Evolutionary conservation across 306 rosid species (phyloP), one percentile per base, ranked within the genome.

Genomic region (Rosa chinensis): DNA sequence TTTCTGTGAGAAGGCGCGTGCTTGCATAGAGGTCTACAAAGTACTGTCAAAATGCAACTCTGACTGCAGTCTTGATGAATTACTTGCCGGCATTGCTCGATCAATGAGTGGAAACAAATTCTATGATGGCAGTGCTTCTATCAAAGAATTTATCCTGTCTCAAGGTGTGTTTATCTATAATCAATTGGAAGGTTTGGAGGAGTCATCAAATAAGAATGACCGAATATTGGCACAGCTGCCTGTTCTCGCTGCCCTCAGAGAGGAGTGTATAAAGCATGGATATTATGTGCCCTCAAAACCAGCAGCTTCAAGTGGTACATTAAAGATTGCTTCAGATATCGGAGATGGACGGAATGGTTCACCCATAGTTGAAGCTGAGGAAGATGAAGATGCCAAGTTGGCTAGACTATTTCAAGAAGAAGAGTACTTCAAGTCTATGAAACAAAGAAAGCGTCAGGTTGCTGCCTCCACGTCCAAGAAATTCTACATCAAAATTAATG

Each of bases 401-500:
- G 99, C 99, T 7, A 90, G 86, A 74, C 70, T 95, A 17, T 82
- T 93, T 82, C 99, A 95, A 83, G 98, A 95, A 86, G 99, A 91
- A 77, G 98, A 93, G 83, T 61, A 90, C 75, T 91, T 92, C 90
- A 80, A 84, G 71, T 91, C 97, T 2, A 82, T 83, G 89, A 95
- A 86, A 71, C 91, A 85, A 75, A 91, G 78, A 80, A 95, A 89
- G 77, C 78, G 80, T 80, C 85, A 89, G 68, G 85, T 89, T 84
- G 45, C 86, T 18, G 42, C 82, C 73, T 21, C 79, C 66, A 71
- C 13, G 18, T 80, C 89, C 0, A 87, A 70, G 85, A 93, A 88
- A 79, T 93, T 83, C 79, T 95, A 95, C 79, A 91, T 95, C 63
- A 93, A 93, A 83, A 95, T 95, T 37, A 91, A 93, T 64, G 99